These are phyloP conservation scores for Stylosanthes scabra DNA, from an alignment of 331 rosid genomes.

Conservation along the genomic window DNA sequence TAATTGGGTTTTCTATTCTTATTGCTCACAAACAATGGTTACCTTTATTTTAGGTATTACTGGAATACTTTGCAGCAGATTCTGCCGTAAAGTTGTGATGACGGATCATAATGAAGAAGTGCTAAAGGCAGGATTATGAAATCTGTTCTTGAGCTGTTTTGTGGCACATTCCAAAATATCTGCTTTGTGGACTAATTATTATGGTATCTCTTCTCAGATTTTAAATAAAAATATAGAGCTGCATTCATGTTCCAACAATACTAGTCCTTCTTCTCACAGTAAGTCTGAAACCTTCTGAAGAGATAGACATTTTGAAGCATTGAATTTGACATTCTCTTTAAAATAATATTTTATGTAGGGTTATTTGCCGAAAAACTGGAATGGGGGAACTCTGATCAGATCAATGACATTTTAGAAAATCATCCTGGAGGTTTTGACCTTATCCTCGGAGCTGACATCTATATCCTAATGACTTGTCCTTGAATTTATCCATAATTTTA, in stretches of 20 bases:
- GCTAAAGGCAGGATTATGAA: conserved; percentile 69
- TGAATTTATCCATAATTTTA: conserved; percentile 12
- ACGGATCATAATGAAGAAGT: conserved; percentile 97
- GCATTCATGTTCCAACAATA: conserved; percentile 66
- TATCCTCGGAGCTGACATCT: conserved; percentile 95
- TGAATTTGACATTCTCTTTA: conserved; percentile 18
- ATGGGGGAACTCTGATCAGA: conserved; percentile 86
- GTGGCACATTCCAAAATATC: conserved; percentile 32
- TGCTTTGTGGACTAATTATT: conserved; percentile 39
- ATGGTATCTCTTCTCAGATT: conserved; percentile 59
- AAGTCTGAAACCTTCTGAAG: conserved; percentile 45
- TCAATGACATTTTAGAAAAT: conserved; percentile 59
- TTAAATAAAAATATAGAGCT: conserved; percentile 82
- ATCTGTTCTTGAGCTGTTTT: conserved; percentile 31
- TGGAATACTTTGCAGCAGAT: conserved; percentile 87
- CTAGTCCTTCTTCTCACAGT: conserved; percentile 54
- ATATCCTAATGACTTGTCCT: conserved; percentile 62
- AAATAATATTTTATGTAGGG: conserved; percentile 51
- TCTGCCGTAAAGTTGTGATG: conserved; percentile 77
- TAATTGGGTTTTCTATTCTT: conserved; percentile 5
- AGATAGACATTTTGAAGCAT: conserved; percentile 29
- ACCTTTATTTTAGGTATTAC: conserved; percentile 60
- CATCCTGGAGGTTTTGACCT: conserved; percentile 76
- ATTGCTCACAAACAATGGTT: background rate
- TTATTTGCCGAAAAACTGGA: conserved; percentile 82